A percentile compares a stretch with the other conserved stretches of the same genome.
Evolutionary conservation across 495 filamentous ascomycete species (phyloP).

Genomic region (Xylaria cubensis): DNA sequence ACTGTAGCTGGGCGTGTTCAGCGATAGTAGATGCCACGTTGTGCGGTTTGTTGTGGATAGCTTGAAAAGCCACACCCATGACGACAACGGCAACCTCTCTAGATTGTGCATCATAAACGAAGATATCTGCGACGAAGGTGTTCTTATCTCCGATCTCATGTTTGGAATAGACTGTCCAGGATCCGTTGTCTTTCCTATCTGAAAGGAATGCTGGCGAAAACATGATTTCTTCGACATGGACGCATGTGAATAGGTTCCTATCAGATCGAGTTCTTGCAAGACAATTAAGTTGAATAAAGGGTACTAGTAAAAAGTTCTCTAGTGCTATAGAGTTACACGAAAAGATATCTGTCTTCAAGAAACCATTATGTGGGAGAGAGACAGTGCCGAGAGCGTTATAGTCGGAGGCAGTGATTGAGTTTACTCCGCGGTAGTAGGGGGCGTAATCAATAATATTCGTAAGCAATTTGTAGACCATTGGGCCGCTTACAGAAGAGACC

Average conservation of each 20-base stretch:
- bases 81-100: conserved; percentile 35
- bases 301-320: neutral
- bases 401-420: conserved; percentile 36
- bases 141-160: conserved; percentile 29
- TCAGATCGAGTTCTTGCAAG: neutral
- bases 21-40: neutral
- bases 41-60: neutral
- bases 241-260: neutral
- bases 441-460: conserved; percentile 43
- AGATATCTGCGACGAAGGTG: conserved; percentile 44
- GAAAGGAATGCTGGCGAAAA: conserved; percentile 21
- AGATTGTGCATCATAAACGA: conserved; percentile 37
- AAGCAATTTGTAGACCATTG: conserved; percentile 46
- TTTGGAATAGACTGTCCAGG: conserved; percentile 38
- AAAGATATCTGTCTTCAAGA: neutral
- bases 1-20: neutral
- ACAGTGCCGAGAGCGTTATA: conserved; percentile 40
- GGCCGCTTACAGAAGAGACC: conserved; percentile 33
- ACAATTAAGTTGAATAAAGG: conserved; percentile 4
- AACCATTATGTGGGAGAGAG: conserved; percentile 16
- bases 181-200: conserved; percentile 2
- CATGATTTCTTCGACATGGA: neutral
- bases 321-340: neutral
- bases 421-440: conserved; percentile 46
- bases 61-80: conserved; percentile 42